Base-by-base conservation (phyloP, 768 basidiomycete genomes). In the Tricholoma bakamatsutake region DNA sequence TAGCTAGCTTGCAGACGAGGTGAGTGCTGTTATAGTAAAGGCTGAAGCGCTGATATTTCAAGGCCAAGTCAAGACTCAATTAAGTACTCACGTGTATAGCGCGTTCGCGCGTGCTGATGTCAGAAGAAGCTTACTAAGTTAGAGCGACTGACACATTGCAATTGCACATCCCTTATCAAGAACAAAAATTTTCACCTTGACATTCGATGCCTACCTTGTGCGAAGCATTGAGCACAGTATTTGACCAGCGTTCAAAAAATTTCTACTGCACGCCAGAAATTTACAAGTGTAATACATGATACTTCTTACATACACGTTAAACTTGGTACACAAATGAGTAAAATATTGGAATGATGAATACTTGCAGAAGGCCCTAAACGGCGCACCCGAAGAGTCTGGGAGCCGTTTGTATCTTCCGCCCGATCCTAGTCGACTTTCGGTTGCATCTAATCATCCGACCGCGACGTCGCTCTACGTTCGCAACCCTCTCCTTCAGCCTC, bases 401-500 rank as follows among this genome's bases (percentile, higher is more conserved):
- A 21, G 45, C 30, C 47, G 35, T 7, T 24, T 18, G 31, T 24
- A 42, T 5, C 49, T 50, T 50, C 30, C 50, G 30, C 31, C 27
- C 53, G 21, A 34, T 37, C 24, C 52, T 39, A 24, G 40, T 9
- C 24, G 33, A 24, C 43, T 39, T 54, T 54, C 52, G 39, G 43
- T 24, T 42, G 39, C 52, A 53, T 15, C n/a, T 27, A 5, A 24
- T 51, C 34, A 35, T 51, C 17, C 27, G 10, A 51, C 12, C 34
- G 27, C 53, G 53, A 30, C 18, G 21, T n/a, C 37, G 39, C 7
- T 54, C 52, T 28, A 54, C 55, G 40, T 61, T 56, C 9, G 43
- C 48, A 33, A 55, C 55, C 10, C 59, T 64, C 50, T 64, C 67
- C 54, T 59, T 64, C 52, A 68, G 18, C 58, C 61, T 64, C 31